Conservation (phyloP, 768 basidiomycete species). For the Amanita rubescens region DNA sequence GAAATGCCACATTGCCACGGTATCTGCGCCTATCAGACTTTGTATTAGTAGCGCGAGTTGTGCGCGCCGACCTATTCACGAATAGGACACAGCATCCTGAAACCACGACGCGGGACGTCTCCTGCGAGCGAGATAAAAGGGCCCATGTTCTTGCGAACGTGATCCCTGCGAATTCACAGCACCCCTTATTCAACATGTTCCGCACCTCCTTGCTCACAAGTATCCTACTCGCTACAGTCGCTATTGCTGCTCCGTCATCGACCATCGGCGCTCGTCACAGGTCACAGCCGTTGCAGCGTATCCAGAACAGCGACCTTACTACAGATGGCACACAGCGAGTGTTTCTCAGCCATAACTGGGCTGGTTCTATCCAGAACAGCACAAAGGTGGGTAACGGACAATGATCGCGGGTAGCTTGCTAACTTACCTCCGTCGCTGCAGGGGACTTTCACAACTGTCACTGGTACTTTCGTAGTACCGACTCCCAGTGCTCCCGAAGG, state of each 20-base stretch:
- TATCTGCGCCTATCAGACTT: too few species aligned
- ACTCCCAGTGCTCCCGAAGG: background rate
- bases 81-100: too few species aligned
- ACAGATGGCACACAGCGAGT: background rate
- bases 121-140: too few species aligned
- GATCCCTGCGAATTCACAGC: background rate
- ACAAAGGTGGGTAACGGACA: background rate
- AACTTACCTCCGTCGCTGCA: background rate
- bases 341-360: background rate
- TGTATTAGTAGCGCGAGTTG: too few species aligned
- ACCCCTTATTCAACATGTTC: background rate
- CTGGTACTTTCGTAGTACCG: background rate
- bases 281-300: background rate
- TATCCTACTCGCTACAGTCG: background rate
- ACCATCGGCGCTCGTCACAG: background rate
- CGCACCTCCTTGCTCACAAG: background rate
- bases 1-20: too few species aligned
- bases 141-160: background rate
- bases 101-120: too few species aligned
- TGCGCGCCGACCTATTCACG: too few species aligned
- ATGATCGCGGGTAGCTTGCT: constrained; percentile 3
- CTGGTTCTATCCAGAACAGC: background rate
- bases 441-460: background rate
- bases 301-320: background rate
- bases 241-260: background rate